These are phyloP conservation scores for Penicillium freii DNA, from an alignment of 2,329 filamentous ascomycete genomes.

Conservation along the genomic window DNA sequence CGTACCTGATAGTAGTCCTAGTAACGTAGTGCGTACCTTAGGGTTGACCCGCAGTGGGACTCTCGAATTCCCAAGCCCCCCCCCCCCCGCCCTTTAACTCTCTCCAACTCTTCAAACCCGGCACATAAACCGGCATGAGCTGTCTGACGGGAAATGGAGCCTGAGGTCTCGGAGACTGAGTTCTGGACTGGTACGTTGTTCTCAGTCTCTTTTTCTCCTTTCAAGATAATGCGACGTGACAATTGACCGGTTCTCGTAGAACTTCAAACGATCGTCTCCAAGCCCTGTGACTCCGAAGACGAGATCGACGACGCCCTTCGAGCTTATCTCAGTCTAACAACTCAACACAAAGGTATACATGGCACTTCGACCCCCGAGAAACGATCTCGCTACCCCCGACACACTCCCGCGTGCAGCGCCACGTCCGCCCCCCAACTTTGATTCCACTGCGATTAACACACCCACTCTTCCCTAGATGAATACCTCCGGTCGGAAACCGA, in stretches of 20 bases:
- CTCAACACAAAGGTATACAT: slow-evolving; percentile 62
- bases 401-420: neutral
- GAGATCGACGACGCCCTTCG: slow-evolving; percentile 82
- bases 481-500: slow-evolving; percentile 76
- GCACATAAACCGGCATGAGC: slow-evolving; percentile 35
- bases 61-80: slow-evolving; percentile 19
- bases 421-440: neutral
- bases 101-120: slow-evolving; percentile 23
- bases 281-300: slow-evolving; percentile 59
- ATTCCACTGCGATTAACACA: slow-evolving; percentile 11
- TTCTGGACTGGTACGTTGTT: slow-evolving; percentile 76
- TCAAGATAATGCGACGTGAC: slow-evolving; percentile 7
- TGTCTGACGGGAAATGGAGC: slow-evolving; percentile 57
- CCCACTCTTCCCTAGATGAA: slow-evolving; percentile 51
- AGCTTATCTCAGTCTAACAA: slow-evolving; percentile 75
- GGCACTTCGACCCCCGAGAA: neutral
- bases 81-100: slow-evolving; percentile 20
- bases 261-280: slow-evolving; percentile 64
- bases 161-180: slow-evolving; percentile 72
- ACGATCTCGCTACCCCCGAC: neutral
- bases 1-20: neutral
- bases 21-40: neutral
- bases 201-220: neutral
- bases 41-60: slow-evolving; percentile 20
- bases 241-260: slow-evolving; percentile 46